phyloP scores from a whole-genome alignment of 1,284 basidiomycete genomes.

The Microbotryomycetes sp. region DNA sequence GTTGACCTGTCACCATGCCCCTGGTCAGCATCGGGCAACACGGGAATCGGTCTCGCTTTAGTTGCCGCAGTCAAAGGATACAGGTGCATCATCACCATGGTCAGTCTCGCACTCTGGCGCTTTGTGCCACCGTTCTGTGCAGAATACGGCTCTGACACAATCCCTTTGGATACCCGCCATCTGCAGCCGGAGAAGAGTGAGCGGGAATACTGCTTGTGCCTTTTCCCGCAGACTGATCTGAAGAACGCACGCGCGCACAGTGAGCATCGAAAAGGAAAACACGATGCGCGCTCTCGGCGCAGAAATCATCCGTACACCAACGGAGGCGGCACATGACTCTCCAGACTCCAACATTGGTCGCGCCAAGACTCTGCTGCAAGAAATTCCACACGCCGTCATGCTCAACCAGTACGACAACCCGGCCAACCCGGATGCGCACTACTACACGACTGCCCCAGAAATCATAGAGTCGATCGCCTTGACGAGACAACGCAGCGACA shows the following conservation, averaged over 20 bases:
- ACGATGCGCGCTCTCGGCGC: slow-evolving; percentile 80
- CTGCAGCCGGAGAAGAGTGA: not conserved
- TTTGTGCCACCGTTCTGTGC: not conserved
- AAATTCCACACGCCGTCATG: slow-evolving; percentile 80
- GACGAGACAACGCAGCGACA: slow-evolving; percentile 36
- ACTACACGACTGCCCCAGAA: slow-evolving; percentile 77
- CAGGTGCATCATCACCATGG: slow-evolving; percentile 72
- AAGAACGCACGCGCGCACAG: not conserved
- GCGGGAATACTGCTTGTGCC: too few species aligned
- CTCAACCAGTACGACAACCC: slow-evolving; percentile 73
- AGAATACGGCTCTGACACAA: not conserved
- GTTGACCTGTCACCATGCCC: not conserved
- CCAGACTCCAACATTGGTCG: slow-evolving; percentile 81
- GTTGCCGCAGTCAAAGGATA: slow-evolving; percentile 83
- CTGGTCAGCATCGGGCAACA: slow-evolving; percentile 30
- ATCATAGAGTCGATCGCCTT: slow-evolving; percentile 54
- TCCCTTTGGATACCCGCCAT: not conserved
- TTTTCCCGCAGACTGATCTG: too few species aligned
- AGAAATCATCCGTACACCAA: slow-evolving; percentile 91
- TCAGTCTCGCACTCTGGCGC: not conserved
- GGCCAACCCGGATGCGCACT: slow-evolving; percentile 72
- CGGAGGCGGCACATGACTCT: slow-evolving; percentile 72
- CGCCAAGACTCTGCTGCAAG: slow-evolving; percentile 63
- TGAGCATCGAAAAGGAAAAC: slow-evolving; percentile 93
- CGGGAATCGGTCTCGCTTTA: slow-evolving; percentile 85